These are phyloP conservation scores for Sanghuangporus sanghuang DNA, from an alignment of 1,284 basidiomycete genomes.

Conservation along the genomic window DNA sequence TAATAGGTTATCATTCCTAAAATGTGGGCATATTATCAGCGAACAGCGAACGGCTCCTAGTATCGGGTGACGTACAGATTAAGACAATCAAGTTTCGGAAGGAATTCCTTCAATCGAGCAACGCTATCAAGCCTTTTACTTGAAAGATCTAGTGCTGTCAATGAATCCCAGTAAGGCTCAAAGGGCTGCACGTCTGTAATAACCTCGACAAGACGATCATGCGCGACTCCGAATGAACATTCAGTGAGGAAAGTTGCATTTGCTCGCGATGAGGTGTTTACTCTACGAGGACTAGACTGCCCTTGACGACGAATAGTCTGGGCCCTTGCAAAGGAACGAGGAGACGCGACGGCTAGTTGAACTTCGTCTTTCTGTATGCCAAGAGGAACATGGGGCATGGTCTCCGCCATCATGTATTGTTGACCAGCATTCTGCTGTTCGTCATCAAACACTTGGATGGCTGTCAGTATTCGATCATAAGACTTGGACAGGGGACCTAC, in stretches of 20 bases:
- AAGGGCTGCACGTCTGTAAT: constrained; percentile 96
- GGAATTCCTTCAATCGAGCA: constrained; percentile 89
- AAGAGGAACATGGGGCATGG: neutral
- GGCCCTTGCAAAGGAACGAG: constrained; percentile 44
- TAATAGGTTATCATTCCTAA: constrained; percentile 76
- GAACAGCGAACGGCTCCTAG: neutral
- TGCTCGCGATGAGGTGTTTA: constrained; percentile 1
- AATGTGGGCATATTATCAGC: neutral
- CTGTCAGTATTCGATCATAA: neutral
- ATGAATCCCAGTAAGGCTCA: constrained; percentile 89
- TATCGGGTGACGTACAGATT: constrained; percentile 55
- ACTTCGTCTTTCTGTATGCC: neutral
- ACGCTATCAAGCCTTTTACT: constrained; percentile 82
- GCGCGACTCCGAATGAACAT: constrained; percentile 90
- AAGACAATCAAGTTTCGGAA: constrained; percentile 80
- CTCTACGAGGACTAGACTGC: constrained; percentile 23
- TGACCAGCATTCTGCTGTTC: constrained; percentile 23
- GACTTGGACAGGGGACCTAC: constrained; percentile 34
- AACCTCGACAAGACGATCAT: constrained; percentile 85
- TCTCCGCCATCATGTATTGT: neutral
- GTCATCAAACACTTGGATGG: constrained; percentile 36
- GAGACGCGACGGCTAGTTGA: constrained; percentile 25
- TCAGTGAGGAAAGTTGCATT: constrained; percentile 83
- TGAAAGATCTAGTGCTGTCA: constrained; percentile 75
- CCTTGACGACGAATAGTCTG: constrained; percentile 29